phyloP scores from a whole-genome alignment of 768 basidiomycete genomes.

The Strobilomyces confusus region DNA sequence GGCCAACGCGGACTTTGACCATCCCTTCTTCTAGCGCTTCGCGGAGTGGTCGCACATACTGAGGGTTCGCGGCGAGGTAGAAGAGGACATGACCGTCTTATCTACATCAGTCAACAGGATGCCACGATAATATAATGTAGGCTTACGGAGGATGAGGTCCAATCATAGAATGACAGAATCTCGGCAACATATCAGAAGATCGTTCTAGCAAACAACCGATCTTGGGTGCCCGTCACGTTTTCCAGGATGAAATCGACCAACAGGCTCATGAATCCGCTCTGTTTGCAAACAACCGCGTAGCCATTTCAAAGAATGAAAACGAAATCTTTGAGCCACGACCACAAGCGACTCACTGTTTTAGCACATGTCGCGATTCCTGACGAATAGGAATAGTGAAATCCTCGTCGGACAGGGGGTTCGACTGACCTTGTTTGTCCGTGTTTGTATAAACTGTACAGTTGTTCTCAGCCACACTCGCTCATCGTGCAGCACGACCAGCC shows the following conservation, averaged over 20 bases:
- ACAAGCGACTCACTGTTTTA: neutral
- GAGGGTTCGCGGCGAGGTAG: slow-evolving; percentile 31
- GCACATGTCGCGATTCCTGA: no score
- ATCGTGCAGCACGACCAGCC: slow-evolving; percentile 14
- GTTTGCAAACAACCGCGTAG: neutral
- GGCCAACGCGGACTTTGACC: slow-evolving; percentile 24
- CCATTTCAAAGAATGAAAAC: neutral
- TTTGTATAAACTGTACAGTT: slow-evolving; percentile 33
- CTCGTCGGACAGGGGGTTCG: no score
- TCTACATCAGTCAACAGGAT: neutral
- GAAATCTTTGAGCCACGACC: neutral
- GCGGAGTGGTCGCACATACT: neutral
- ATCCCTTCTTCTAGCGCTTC: slow-evolving; percentile 21
- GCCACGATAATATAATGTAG: neutral
- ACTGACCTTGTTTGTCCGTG: slow-evolving; percentile 16
- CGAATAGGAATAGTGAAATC: neutral
- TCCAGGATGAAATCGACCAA: slow-evolving; percentile 9
- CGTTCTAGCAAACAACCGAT: slow-evolving; percentile 19
- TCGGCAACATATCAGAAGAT: slow-evolving; percentile 19
- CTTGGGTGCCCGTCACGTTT: neutral
- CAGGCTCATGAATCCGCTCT: slow-evolving; percentile 27
- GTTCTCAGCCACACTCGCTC: slow-evolving; percentile 29
- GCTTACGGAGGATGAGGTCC: slow-evolving; percentile 21
- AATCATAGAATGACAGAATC: neutral
- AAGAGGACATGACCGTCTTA: slow-evolving; percentile 13